Base-by-base conservation (phyloP, 1,139 yeast species). In the Zygoascus meyerae region DNA sequence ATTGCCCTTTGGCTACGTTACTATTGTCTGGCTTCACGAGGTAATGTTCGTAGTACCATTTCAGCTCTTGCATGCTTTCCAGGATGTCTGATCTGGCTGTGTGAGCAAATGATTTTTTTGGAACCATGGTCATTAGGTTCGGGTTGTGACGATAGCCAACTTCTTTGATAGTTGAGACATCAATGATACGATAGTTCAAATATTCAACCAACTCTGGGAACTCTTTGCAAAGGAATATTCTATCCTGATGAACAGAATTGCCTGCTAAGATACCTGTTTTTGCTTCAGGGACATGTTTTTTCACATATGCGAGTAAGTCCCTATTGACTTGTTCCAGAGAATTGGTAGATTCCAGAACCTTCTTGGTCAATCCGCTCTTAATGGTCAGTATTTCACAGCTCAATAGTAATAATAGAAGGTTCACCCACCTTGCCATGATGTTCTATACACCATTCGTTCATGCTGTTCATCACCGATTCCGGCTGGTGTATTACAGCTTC, bases 171-270 rank as follows among this genome's bases (percentile, higher is more conserved):
- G 90, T 72, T 7, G 95, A 83, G 15, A 92, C 98, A 59, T 94
- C 99, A 34, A 94, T 75, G 45, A 90, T 73, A 45, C 99, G 74
- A 63, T 94, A 92, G 61, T 83, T 90, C 54, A 92, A 70, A 59
- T 78, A 81, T 17, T 65, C 63, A 9, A 59, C 51, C 5, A 87
- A 81, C 42, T 72, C 64, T 1, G 97, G 97, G 68, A 92, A 81
- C 58, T 92, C 96, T 44, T 78, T 74, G 62, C 80, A 70, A 84
- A 94, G 77, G 66, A 92, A 94, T 49, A 84, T 73, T 51, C 89
- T 77, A 64, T 94, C 99, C 81, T 87, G 84, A 64, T 94, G 97
- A 21, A 94, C 80, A 0, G 95, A 77, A 59, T 90, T 92, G 1
- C 99, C 99, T 0, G 95, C 95, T 51, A 94, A 67, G 0, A 92